Evolutionary conservation across 208 protist species (phyloP).

Genomic region (Wallacemonas sp.): DNA sequence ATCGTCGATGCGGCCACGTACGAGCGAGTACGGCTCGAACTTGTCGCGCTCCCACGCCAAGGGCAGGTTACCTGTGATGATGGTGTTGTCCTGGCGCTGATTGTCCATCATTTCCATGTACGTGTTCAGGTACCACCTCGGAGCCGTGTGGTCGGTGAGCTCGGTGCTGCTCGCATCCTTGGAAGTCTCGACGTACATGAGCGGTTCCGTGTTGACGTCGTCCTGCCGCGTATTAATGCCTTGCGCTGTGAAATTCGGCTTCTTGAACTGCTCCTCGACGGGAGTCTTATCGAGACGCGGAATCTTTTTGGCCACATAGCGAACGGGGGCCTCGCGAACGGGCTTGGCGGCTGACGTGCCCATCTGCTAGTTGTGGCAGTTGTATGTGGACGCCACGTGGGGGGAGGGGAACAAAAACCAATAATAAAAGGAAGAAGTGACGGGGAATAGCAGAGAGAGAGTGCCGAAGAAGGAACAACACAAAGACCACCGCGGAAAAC

Average conservation of each 20-base stretch:
- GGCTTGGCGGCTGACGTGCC: slow-evolving; percentile 43
- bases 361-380: too few relatives aligned
- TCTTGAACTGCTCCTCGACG: slow-evolving; percentile 81
- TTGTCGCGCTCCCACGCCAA: slow-evolving; percentile 84
- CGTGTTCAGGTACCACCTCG: slow-evolving; percentile 86
- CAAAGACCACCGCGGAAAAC: too few relatives aligned
- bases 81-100: slow-evolving; percentile 57
- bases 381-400: too few relatives aligned
- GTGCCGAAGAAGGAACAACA: too few relatives aligned
- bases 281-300: slow-evolving; percentile 68
- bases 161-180: slow-evolving; percentile 78
- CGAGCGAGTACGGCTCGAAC: slow-evolving; percentile 82
- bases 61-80: slow-evolving; percentile 80
- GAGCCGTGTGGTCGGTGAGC: slow-evolving; percentile 75
- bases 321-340: slow-evolving; percentile 65
- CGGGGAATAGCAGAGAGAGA: too few relatives aligned
- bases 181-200: slow-evolving; percentile 89
- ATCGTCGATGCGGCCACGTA: slow-evolving; percentile 81
- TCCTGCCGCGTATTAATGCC: slow-evolving; percentile 83
- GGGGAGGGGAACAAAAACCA: too few relatives aligned
- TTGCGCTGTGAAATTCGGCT: slow-evolving; percentile 70
- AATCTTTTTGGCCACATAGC: slow-evolving; percentile 83
- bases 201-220: slow-evolving; percentile 84
- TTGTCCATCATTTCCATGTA: slow-evolving; percentile 88
- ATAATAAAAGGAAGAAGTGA: too few relatives aligned